These are phyloP conservation scores for Parasitella parasitica DNA, from an alignment of 371 early-diverging fungal species.

Conservation along the genomic window DNA sequence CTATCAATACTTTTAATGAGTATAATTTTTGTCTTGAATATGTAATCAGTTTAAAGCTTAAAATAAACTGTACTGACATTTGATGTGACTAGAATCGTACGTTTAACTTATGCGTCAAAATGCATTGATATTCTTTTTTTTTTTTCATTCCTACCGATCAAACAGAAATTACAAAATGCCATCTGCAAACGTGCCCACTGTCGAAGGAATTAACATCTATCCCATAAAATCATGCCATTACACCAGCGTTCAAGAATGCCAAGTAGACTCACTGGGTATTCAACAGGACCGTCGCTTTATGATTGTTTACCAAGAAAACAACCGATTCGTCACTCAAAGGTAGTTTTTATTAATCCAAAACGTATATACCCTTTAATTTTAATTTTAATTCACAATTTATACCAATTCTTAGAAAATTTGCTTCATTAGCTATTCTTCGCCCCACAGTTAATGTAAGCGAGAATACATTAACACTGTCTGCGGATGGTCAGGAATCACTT, in stretches of 20 bases:
- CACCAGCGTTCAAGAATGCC: slow-evolving; percentile 28
- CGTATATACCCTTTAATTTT: neutral
- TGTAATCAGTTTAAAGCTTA: too few relatives aligned
- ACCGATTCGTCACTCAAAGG: slow-evolving; percentile 48
- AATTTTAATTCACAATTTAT: neutral
- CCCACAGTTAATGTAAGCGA: slow-evolving; percentile 24
- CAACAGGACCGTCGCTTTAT: slow-evolving; percentile 47
- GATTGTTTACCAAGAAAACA: slow-evolving; percentile 34
- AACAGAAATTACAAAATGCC: slow-evolving; percentile 13
- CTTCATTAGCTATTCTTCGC: slow-evolving; percentile 35
- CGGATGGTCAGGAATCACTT: slow-evolving; percentile 22
- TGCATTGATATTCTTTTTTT: neutral
- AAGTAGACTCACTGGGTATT: slow-evolving; percentile 38
- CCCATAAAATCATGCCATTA: slow-evolving; percentile 51
- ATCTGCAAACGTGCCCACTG: slow-evolving; percentile 7
- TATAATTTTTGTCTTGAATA: too few relatives aligned
- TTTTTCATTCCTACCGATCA: neutral
- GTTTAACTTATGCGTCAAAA: neutral
- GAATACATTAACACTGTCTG: slow-evolving; percentile 28
- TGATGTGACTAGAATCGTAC: neutral
- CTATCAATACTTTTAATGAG: too few relatives aligned
- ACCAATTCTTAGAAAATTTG: slow-evolving; percentile 46
- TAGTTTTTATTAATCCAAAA: slow-evolving; percentile 8
- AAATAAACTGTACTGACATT: too few relatives aligned
- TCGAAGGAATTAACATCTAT: slow-evolving; percentile 32